Evolutionary conservation across 176 grass and related monocot species (phyloP), one percentile per base, ranked within the genome.

Genomic region (Carex cristatella): DNA sequence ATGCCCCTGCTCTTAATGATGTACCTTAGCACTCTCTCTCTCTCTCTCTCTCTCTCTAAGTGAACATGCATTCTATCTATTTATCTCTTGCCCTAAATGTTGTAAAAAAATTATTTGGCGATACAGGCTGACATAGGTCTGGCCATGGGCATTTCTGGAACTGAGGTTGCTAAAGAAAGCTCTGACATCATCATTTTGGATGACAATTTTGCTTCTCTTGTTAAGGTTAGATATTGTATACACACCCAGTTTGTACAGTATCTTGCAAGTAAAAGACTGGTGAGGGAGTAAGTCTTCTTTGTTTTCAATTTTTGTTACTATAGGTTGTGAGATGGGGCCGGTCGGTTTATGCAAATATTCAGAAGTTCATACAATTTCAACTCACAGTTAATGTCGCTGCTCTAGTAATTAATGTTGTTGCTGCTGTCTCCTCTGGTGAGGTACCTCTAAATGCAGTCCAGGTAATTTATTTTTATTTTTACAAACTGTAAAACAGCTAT

Each of bases 101-200:
- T 68, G 18, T 51, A 48, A 75, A 40, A 40, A 40, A 0, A 67
- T 70, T 37, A 69, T 44, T 51, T 88, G 58, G 85, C 87, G 54
- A 80, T 88, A 14, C 86, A 94, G 95, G 95, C 95, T 51, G 95
- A 98, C 91, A 98, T 98, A 85, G 95, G 95, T 78, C 91, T 98
- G 85, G 87, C 95, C 58, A 98, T 98, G 95, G 95, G 95, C 8
- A 93, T 98, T 77, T 83, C 91, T 13, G 95, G 95, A 56, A 98
- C 95, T 82, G 95, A 98, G 88, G 95, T 98, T 75, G 95, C 95
- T 84, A 98, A 98, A 94, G 95, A 98, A 85, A 98, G 95, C 83
- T 98, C 95, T 8, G 95, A 98, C 65, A 98, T 94, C 82, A 94
- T 98, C 86, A 94, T 98, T 70, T 89, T 98, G 73, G 95, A 98